Percentiles rank a stretch among this genome's conserved stretches.
These are phyloP conservation scores for Schwanniomyces sp. DNA, from an alignment of 805 yeast genomes.

Conservation along the genomic window DNA sequence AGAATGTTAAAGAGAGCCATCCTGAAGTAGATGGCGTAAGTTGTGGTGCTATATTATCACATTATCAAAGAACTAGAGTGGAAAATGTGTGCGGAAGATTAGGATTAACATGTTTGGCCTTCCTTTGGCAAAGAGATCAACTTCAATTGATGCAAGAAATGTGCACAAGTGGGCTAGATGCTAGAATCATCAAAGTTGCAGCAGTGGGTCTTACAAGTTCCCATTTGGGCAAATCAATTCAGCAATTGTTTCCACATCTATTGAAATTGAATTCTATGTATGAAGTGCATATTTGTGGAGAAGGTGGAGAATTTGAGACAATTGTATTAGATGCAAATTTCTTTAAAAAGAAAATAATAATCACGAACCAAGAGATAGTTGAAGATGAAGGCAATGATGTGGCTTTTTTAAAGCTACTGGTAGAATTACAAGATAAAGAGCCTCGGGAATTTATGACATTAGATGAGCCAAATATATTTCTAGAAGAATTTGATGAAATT, in stretches of 20 bases:
- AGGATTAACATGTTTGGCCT: constrained; percentile 68
- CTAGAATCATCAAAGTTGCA: constrained; percentile 88
- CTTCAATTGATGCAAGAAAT: constrained; percentile 77
- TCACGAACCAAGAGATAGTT: constrained; percentile 40
- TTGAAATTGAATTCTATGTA: constrained; percentile 56
- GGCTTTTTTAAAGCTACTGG: constrained; percentile 59
- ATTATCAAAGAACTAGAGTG: constrained; percentile 92
- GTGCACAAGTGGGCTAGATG: constrained; percentile 67
- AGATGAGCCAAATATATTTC: constrained; percentile 39
- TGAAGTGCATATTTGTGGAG: constrained; percentile 95
- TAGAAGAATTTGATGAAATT: constrained; percentile 38
- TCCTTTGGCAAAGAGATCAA: constrained; percentile 90
- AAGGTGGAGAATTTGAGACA: constrained; percentile 98
- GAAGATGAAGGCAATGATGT: constrained; percentile 66
- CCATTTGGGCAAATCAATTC: constrained; percentile 70
- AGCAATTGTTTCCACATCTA: constrained; percentile 60
- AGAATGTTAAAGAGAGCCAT: constrained; percentile 46
- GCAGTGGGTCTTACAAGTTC: constrained; percentile 73
- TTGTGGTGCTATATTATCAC: constrained; percentile 93
- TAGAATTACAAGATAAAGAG: constrained; percentile 45
- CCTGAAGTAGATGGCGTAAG: constrained; percentile 85
- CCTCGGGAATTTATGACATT: constrained; percentile 11
- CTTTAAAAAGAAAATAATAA: constrained; percentile 52
- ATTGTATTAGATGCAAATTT: constrained; percentile 89
- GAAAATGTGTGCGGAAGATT: constrained; percentile 84